Evolutionary conservation across 2,329 filamentous ascomycete species (phyloP).

Genomic region (Cladosporium halotolerans): DNA sequence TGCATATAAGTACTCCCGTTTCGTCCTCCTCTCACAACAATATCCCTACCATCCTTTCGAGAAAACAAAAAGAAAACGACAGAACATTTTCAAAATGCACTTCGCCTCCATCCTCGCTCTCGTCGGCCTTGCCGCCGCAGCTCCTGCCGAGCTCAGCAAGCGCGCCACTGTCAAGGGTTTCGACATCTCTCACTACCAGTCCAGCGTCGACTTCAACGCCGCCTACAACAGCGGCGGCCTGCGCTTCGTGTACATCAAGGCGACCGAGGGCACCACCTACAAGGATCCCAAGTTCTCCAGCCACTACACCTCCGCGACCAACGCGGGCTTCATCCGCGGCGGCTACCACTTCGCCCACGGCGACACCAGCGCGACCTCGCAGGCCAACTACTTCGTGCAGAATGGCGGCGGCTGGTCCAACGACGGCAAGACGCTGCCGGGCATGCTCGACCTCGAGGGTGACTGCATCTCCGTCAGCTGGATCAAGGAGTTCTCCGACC

Average conservation of each 20-base stretch:
- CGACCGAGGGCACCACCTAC: conserved; percentile 14
- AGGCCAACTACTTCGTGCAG: conserved; percentile 48
- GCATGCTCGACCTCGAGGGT: conserved; percentile 53
- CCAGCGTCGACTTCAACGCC: conserved; percentile 25
- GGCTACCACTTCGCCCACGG: conserved; percentile 53
- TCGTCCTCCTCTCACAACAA: not conserved
- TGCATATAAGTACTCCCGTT: not conserved
- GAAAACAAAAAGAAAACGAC: too few relatives aligned
- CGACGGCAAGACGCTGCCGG: conserved; percentile 51
- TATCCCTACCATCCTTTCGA: not conserved
- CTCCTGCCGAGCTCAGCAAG: conserved; percentile 7
- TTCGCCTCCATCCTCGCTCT: not conserved
- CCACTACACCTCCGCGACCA: conserved; percentile 47
- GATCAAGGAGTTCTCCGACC: conserved; percentile 49
- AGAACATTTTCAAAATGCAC: not conserved
- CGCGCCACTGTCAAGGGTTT: conserved; percentile 26
- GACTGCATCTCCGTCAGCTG: conserved; percentile 43
- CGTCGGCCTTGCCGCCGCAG: conserved; percentile 8
- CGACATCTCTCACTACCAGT: conserved; percentile 32
- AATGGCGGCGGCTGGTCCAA: conserved; percentile 50
- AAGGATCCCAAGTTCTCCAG: conserved; percentile 34
- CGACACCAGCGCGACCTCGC: conserved; percentile 39
- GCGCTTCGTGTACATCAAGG: conserved; percentile 33
- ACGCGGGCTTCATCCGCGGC: conserved; percentile 48
- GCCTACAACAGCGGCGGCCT: conserved; percentile 27